Conservation (phyloP, 371 early-diverging fungal genomes). For the Mycotypha africana region DNA sequence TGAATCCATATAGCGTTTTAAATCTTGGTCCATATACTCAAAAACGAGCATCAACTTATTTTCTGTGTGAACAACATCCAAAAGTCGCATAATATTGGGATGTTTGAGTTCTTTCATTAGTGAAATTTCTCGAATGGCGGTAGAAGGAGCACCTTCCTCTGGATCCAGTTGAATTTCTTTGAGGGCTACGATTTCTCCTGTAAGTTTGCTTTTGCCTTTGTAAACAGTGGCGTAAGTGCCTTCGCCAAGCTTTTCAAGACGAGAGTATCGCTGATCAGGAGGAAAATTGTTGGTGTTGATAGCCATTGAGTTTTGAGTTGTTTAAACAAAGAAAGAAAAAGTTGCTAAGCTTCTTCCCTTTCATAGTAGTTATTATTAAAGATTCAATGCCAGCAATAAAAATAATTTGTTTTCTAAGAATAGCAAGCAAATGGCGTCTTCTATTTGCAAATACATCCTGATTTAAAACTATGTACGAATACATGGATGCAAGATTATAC, state of each 20-base stretch:
- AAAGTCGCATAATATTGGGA: constrained; percentile 84
- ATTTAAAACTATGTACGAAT: too few relatives aligned
- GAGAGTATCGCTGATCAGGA: constrained; percentile 60
- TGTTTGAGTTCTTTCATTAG: constrained; percentile 94
- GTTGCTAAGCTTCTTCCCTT: too few relatives aligned
- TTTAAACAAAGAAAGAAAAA: too few relatives aligned
- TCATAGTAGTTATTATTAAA: too few relatives aligned
- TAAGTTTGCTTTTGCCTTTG: constrained; percentile 88
- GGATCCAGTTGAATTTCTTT: constrained; percentile 94
- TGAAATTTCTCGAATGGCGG: constrained; percentile 96
- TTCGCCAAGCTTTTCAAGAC: constrained; percentile 94
- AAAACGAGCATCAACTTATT: constrained; percentile 97
- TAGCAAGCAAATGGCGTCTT: too few relatives aligned
- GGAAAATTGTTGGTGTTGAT: constrained; percentile 13
- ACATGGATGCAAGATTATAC: too few relatives aligned
- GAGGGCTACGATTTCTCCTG: constrained; percentile 93
- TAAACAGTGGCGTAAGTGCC: constrained; percentile 99
- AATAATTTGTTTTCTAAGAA: too few relatives aligned
- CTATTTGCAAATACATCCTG: too few relatives aligned
- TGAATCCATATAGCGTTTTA: constrained; percentile 93
- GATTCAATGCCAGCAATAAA: too few relatives aligned
- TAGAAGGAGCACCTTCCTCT: constrained; percentile 94
- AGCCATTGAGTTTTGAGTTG: too few relatives aligned
- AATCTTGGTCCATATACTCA: constrained; percentile 98
- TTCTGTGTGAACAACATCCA: constrained; percentile 98